These are phyloP conservation scores for Ligustrum vulgare DNA, from an alignment of 257 asterid species.

Conservation along the genomic window DNA sequence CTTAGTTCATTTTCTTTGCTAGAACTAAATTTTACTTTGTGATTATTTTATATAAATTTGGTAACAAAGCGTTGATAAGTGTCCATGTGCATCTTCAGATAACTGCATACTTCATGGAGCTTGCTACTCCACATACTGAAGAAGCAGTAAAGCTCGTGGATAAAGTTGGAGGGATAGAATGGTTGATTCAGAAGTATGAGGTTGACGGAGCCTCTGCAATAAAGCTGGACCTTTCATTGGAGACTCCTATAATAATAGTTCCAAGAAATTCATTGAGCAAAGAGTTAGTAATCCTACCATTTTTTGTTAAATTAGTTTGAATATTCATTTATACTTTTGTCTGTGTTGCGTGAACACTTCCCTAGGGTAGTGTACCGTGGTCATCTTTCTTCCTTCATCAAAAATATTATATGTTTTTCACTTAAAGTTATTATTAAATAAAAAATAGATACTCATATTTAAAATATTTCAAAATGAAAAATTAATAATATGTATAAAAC, in stretches of 20 bases:
- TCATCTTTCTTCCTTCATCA: too few relatives aligned
- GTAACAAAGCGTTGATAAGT: conserved; percentile 21
- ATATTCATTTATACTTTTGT: conserved; percentile 17
- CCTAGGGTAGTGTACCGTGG: too few relatives aligned
- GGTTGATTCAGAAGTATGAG: conserved; percentile 96
- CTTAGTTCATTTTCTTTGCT: background rate
- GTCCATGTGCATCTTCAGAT: conserved; percentile 51
- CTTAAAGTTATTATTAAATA: too few relatives aligned
- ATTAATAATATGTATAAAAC: too few relatives aligned
- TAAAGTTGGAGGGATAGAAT: conserved; percentile 98
- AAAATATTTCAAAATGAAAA: too few relatives aligned
- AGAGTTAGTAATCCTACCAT: conserved; percentile 63
- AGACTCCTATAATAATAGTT: conserved; percentile 84
- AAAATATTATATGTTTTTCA: too few relatives aligned
- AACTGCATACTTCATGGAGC: conserved; percentile 93
- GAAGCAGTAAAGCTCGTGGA: conserved; percentile 95
- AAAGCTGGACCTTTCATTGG: conserved; percentile 91
- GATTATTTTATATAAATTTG: background rate
- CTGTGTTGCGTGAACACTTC: background rate
- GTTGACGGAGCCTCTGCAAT: conserved; percentile 96
- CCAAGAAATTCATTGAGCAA: conserved; percentile 89
- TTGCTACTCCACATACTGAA: conserved; percentile 95
- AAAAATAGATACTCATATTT: too few relatives aligned
- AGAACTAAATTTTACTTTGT: background rate
- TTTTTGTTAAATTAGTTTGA: conserved; percentile 19